Conservation (phyloP, 352 stramenopile species). For the Phytophthora cajani region DNA sequence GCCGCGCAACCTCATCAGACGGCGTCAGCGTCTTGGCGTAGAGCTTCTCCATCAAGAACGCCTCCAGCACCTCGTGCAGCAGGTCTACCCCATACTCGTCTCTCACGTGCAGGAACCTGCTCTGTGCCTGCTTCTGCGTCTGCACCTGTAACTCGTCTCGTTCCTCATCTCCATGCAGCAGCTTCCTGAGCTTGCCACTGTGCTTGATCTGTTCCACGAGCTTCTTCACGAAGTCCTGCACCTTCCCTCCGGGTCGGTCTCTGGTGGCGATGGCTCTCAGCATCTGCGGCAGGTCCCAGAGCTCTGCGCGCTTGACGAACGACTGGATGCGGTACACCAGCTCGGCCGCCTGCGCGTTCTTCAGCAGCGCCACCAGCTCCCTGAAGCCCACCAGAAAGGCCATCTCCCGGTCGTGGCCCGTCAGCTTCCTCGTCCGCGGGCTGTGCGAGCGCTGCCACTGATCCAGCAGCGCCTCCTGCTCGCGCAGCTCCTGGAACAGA, state of each 20-base stretch:
- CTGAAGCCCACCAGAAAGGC: slow-evolving; percentile 67
- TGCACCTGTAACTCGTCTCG: slow-evolving; percentile 1
- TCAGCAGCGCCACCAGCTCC: slow-evolving; percentile 66
- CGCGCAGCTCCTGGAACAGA: slow-evolving; percentile 55
- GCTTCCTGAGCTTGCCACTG: slow-evolving; percentile 30
- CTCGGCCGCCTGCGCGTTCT: slow-evolving; percentile 65
- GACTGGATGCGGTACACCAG: slow-evolving; percentile 83
- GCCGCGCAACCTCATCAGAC: slow-evolving; percentile 36
- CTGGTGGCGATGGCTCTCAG: slow-evolving; percentile 38
- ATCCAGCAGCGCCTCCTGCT: slow-evolving; percentile 45
- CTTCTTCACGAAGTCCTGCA: slow-evolving; percentile 74
- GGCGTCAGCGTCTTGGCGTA: slow-evolving; percentile 74
- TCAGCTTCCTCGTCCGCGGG: slow-evolving; percentile 36
- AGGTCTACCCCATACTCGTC: slow-evolving; percentile 54
- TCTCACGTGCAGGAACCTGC: slow-evolving; percentile 35
- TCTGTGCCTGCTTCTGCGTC: background rate
- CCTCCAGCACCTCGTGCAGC: slow-evolving; percentile 81
- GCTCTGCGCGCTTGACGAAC: slow-evolving; percentile 70
- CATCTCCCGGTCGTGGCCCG: slow-evolving; percentile 57
- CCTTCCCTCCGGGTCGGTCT: slow-evolving; percentile 57
- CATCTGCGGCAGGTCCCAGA: slow-evolving; percentile 67
- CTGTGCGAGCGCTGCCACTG: slow-evolving; percentile 54
- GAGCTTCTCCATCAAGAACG: slow-evolving; percentile 92
- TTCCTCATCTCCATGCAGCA: slow-evolving; percentile 35
- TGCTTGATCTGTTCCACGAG: slow-evolving; percentile 67